Conservation (phyloP, 1,139 yeast species). For the Candida tropicalis region DNA sequence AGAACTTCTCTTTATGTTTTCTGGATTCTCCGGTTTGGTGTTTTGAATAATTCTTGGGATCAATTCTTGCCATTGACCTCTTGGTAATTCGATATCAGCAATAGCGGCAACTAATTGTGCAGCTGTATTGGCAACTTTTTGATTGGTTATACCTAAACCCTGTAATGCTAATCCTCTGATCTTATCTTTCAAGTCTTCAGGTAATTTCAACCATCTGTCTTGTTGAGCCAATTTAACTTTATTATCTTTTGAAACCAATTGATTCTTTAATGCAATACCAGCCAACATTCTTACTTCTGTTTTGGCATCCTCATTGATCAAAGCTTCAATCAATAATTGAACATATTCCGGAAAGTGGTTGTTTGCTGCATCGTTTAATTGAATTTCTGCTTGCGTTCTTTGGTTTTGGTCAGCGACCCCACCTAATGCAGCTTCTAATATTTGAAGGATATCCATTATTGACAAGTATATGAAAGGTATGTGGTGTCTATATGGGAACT, state of each 20-base stretch:
- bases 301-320: constrained; percentile 65
- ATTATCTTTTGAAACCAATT: constrained; percentile 75
- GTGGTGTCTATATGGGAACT: background rate
- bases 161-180: constrained; percentile 70
- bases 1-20: constrained; percentile 81
- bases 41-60: constrained; percentile 82
- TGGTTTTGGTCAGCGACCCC: constrained; percentile 59
- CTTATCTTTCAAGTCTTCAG: constrained; percentile 53
- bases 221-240: constrained; percentile 54
- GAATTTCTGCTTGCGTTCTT: constrained; percentile 81
- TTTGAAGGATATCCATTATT: constrained; percentile 66
- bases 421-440: constrained; percentile 78
- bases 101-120: constrained; percentile 96
- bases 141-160: constrained; percentile 67
- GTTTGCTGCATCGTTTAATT: constrained; percentile 70
- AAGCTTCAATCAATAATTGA: constrained; percentile 68
- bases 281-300: constrained; percentile 92
- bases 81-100: constrained; percentile 91
- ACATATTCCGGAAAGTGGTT: constrained; percentile 77
- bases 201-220: constrained; percentile 65
- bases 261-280: constrained; percentile 84
- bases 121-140: constrained; percentile 82
- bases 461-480: background rate
- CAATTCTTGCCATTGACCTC: constrained; percentile 84
- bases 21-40: constrained; percentile 77